Conservation (phyloP, 2,329 filamentous ascomycete genomes). For the Cercospora sp. region DNA sequence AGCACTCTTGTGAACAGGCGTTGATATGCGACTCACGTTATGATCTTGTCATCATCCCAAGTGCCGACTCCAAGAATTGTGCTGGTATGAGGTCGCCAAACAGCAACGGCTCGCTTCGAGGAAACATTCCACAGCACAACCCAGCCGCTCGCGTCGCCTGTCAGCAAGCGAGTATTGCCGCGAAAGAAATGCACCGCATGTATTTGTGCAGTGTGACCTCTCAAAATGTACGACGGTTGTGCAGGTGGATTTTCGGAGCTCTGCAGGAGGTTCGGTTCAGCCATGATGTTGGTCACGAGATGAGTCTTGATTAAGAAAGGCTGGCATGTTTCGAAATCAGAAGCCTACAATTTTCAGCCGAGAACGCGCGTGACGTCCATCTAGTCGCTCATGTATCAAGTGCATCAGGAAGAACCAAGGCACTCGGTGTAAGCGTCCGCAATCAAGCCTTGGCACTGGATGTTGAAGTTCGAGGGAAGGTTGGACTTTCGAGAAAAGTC, state of each 20-base stretch:
- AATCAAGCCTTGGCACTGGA: not conserved
- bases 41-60: constrained; percentile 71
- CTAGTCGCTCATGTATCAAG: not conserved
- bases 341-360: not conserved
- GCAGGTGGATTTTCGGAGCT: constrained; percentile 46
- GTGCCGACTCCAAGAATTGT: constrained; percentile 72
- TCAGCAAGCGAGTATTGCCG: constrained; percentile 73
- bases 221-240: constrained; percentile 69
- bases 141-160: constrained; percentile 88
- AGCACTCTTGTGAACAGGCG: not conserved
- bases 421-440: not conserved
- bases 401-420: not conserved
- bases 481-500: not conserved
- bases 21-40: constrained; percentile 67
- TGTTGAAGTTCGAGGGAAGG: not conserved
- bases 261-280: constrained; percentile 17
- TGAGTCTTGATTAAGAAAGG: not conserved
- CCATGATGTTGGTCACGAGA: constrained; percentile 12
- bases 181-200: constrained; percentile 74
- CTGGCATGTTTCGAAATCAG: not conserved
- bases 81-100: constrained; percentile 82
- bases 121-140: constrained; percentile 81
- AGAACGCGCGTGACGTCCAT: not conserved
- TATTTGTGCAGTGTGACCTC: constrained; percentile 79
- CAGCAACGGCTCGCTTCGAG: constrained; percentile 75